A percentile compares a stretch with the other conserved stretches of the same genome.
Conservation (phyloP, 805 yeast genomes). For the Tetrapisispora pingtungensis region DNA sequence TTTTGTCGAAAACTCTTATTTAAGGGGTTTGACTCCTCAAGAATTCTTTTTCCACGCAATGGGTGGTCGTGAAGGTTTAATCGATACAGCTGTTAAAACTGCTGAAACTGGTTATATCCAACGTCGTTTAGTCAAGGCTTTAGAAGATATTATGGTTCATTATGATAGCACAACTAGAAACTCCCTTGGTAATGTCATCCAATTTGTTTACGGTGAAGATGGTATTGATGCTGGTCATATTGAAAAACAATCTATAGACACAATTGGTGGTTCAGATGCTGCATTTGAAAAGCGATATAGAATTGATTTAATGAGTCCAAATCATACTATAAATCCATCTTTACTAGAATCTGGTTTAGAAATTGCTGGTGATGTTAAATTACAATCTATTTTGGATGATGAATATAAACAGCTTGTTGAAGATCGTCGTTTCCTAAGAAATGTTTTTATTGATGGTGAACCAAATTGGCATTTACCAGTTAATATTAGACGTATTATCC, state of each 20-base stretch:
- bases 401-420: slow-evolving; percentile 69
- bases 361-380: slow-evolving; percentile 76
- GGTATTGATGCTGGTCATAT: slow-evolving; percentile 98
- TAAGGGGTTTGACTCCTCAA: slow-evolving; percentile 96
- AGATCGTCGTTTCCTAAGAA: slow-evolving; percentile 76
- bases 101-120: slow-evolving; percentile 98
- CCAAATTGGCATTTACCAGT: slow-evolving; percentile 97
- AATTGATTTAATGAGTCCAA: slow-evolving; percentile 73
- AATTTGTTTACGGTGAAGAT: slow-evolving; percentile 96
- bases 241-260: slow-evolving; percentile 90
- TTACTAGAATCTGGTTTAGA: slow-evolving; percentile 83
- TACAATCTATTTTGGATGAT: slow-evolving; percentile 70
- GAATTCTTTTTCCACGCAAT: slow-evolving; percentile 98
- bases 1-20: slow-evolving; percentile 91
- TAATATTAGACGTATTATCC: slow-evolving; percentile 89
- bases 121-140: slow-evolving; percentile 93
- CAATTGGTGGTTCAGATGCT: slow-evolving; percentile 85
- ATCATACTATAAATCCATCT: slow-evolving; percentile 54
- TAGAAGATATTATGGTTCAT: slow-evolving; percentile 95
- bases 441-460: slow-evolving; percentile 87
- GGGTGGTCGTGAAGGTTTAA: slow-evolving; percentile 99
- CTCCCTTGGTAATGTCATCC: slow-evolving; percentile 92
- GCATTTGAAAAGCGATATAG: slow-evolving; percentile 77
- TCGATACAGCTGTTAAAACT: slow-evolving; percentile 98
- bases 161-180: slow-evolving; percentile 98